phyloP scores from a whole-genome alignment of 345 rosid genomes.

The Syzygium aromaticum region DNA sequence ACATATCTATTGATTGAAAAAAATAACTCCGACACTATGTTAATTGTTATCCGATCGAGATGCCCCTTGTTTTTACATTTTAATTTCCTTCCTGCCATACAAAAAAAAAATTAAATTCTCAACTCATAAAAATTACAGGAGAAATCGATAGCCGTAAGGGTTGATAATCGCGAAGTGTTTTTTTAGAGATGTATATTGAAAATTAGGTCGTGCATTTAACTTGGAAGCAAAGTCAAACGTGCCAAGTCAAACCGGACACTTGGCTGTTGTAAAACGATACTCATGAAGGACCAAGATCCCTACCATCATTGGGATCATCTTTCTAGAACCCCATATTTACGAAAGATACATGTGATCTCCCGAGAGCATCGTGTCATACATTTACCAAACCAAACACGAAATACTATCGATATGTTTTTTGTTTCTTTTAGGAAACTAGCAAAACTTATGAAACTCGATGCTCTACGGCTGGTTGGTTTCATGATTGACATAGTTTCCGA shows the following conservation, averaged over 20 bases:
- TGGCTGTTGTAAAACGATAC: background rate
- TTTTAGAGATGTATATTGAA: background rate
- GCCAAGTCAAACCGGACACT: background rate
- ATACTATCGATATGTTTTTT: background rate
- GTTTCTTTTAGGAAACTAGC: background rate
- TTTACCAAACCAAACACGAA: background rate
- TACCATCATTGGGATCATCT: too few species aligned
- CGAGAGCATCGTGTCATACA: background rate
- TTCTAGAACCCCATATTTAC: too few species aligned
- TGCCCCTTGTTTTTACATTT: background rate
- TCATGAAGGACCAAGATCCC: too few species aligned
- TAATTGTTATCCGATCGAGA: background rate
- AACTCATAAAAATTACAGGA: background rate
- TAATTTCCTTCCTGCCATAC: background rate
- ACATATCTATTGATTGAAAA: background rate
- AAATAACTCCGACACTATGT: background rate
- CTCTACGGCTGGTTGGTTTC: background rate
- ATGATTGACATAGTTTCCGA: background rate
- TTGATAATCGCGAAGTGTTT: background rate
- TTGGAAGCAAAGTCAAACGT: background rate
- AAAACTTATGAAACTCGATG: background rate
- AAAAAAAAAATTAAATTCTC: fast-evolving
- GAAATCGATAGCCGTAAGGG: fast-evolving
- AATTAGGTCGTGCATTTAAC: background rate
- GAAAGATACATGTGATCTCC: fast-evolving